Evolutionary conservation across 768 basidiomycete genomes (phyloP), one percentile per base, ranked within the genome.

Genomic region (Pulveroboletus frians): DNA sequence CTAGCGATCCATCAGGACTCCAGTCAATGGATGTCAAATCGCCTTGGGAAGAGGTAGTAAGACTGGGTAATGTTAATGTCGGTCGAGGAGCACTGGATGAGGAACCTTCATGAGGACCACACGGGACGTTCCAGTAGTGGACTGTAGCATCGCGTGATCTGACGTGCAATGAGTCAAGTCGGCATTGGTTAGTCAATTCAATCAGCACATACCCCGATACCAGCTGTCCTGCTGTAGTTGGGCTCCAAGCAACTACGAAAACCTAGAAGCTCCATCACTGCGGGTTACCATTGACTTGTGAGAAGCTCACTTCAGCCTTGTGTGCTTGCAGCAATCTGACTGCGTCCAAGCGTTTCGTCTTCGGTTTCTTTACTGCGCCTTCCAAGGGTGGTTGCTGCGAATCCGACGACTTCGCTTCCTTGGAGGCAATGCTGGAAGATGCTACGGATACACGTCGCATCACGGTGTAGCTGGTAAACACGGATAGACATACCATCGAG

Each of bases 161-260:
- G 49, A 3, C 29, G 26, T 26, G 26, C 37, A 8, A 36, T 47
- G 42, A 47, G 52, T 39, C 47, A 47, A 47, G 44, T 42, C 39
- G 43, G 31, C 31, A 39, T 34, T 23, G 15, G 9, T 17, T 11
- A 39, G 45, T 15, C 18, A 9, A 31, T 15, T 20, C 23, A 43
- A 26, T 49, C 31, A 42, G 43, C 35, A 58, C 79, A 52, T 65
- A 88, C 88, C 89, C 89, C 26, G 88, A 81, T 18, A 85, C 85
- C 15, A 92, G 67, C n/a, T 81, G 59, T 34, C 77, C 73, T 27
- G 71, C 71, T 30, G 76, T 70, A 32, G 68, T 72, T 11, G 89
- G 88, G 66, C 88, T 91, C 75, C 86, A 92, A 4, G 84, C 79
- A 47, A 86, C 87, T 6, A 87, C 81, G 47, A 90, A 92, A 7